Base-by-base conservation (phyloP, 352 stramenopile genomes). In the Pythium brachiatum region DNA sequence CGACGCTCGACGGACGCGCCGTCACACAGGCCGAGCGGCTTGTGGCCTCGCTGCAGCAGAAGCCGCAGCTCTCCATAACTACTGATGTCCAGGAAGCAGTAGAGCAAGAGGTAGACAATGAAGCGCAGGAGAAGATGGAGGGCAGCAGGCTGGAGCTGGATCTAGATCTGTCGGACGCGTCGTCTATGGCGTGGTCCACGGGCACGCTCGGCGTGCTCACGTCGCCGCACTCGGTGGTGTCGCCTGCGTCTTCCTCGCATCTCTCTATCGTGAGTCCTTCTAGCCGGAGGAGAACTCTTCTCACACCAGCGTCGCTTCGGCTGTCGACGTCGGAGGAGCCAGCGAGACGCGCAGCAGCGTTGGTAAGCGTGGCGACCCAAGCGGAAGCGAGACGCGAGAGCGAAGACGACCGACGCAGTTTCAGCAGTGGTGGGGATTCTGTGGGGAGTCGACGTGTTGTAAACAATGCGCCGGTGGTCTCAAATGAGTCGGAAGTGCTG, bases 11-110 rank as follows among this genome's bases (percentile, higher is more conserved):
- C 41, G 68, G 64, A 16, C 65, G 46, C 13, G 16, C 26, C 0
- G 47, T 91, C 21, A 83, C 75, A 31, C 62, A 75, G 2, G 78
- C 70, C 3, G 82, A 91, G 63, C 75, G 69, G 6, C 48, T 90
- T 9, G 78, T 84, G 26, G 67, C 69, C 15, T 72, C 70, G 46
- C 53, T 88, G 52, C 72, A 87, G 67, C 73, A 80, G 25, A 82
- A 79, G 60, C 76, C 62, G 20, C 66, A 64, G 21, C 36, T 76
- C 6, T 56, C 58, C 8, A 47, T 43, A 53, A 12, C 55, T 9
- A 53, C 23, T 4, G 18, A 25, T n/a, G 9, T 39, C 6, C 20
- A 39, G 29, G 29, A 29, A 18, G 7, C 20, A 26, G 20, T 7
- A 11, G 18, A 16, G 12, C 23, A 34, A 8, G 46, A 7, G 4